phyloP scores from a whole-genome alignment of 169 alveolate species.

The Theileria sp. region DNA sequence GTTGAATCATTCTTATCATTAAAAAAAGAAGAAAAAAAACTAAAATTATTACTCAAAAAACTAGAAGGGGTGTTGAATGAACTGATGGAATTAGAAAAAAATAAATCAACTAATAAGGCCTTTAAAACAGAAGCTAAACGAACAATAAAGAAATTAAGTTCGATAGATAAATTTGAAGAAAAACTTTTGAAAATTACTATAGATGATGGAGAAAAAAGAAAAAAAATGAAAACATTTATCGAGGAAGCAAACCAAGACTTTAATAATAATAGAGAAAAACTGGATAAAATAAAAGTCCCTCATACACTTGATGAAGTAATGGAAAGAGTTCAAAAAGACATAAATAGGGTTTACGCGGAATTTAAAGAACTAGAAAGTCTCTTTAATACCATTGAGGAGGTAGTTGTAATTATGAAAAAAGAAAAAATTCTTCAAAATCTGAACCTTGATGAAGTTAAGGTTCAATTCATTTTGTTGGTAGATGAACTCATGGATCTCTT shows the following conservation, averaged over 20 bases:
- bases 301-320: not conserved
- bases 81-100: not conserved
- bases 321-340: not conserved
- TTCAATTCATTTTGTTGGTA: not conserved
- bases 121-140: not conserved
- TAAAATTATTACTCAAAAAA: too few relatives aligned
- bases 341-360: not conserved
- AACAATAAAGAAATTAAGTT: not conserved
- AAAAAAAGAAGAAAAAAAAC: not conserved
- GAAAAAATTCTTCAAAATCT: too few relatives aligned
- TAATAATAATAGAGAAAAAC: too few relatives aligned
- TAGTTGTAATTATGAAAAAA: not conserved
- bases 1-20: not conserved
- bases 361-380: not conserved
- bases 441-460: not conserved
- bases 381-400: not conserved
- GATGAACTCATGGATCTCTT: not conserved
- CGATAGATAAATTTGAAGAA: not conserved
- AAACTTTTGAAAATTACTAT: too few relatives aligned
- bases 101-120: not conserved
- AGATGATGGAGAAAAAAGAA: not conserved
- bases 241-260: not conserved
- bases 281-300: not conserved
- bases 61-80: not conserved
- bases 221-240: not conserved